Percentiles rank a stretch among this genome's conserved stretches.
These are phyloP conservation scores for Erythrobasidium yunnanense DNA, from an alignment of 768 basidiomycete species.

Conservation along the genomic window DNA sequence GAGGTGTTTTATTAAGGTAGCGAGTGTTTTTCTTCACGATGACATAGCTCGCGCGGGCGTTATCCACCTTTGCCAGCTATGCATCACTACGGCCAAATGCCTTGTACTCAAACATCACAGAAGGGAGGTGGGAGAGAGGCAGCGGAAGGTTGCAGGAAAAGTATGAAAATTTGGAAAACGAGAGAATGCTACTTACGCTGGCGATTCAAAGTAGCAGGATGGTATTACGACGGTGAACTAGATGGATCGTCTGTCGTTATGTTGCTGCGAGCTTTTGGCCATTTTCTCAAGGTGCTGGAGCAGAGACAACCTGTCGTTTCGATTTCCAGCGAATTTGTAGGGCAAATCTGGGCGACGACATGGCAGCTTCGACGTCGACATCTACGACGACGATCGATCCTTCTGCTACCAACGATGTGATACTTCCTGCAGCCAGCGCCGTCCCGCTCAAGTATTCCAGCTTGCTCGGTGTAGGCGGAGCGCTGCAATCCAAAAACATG, in stretches of 20 bases:
- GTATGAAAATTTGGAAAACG: constrained; percentile 5
- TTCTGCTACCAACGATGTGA: no score
- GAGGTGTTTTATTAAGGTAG: constrained; percentile 28
- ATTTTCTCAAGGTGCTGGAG: no score
- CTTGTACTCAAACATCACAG: constrained; percentile 30
- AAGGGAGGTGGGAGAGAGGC: not conserved
- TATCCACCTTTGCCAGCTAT: not conserved
- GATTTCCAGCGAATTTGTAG: no score
- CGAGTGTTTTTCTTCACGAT: constrained; percentile 29
- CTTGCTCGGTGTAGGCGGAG: constrained; percentile 15
- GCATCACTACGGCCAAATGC: constrained; percentile 30
- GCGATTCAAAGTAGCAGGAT: no score
- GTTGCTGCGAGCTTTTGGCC: no score
- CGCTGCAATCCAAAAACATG: constrained; percentile 25
- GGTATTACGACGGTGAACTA: no score
- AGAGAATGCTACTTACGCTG: not conserved
- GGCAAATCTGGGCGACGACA: not conserved
- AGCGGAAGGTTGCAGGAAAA: not conserved
- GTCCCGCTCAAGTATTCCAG: constrained; percentile 6
- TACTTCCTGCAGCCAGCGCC: not conserved
- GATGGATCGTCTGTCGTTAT: no score
- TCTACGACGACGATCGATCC: no score
- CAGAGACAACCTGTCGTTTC: not conserved
- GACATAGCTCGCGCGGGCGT: constrained; percentile 1
- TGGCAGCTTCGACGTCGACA: not conserved